These are phyloP conservation scores for Schrenkiella parvula DNA, from an alignment of 345 rosid genomes.

Conservation along the genomic window DNA sequence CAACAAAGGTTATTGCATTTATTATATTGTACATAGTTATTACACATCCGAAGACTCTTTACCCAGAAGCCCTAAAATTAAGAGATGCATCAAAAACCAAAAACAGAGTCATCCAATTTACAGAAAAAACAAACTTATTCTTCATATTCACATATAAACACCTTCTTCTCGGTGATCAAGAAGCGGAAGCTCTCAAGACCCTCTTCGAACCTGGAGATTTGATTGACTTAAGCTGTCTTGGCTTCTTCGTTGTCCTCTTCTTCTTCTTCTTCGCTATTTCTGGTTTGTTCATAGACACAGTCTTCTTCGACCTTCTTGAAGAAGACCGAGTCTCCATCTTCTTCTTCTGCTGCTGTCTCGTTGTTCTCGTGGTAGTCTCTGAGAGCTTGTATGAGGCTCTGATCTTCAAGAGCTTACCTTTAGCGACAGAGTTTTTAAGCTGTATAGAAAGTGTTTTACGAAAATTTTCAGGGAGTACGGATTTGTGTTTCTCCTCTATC, in stretches of 20 bases:
- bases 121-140: neutral
- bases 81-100: neutral
- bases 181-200: conserved; percentile 42
- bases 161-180: neutral
- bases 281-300: conserved; percentile 26
- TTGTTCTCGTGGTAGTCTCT: conserved; percentile 29
- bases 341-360: neutral
- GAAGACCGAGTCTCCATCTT: conserved; percentile 15
- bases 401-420: conserved; percentile 70
- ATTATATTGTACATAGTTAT: neutral
- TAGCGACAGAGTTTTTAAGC: conserved; percentile 59
- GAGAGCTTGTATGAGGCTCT: conserved; percentile 79
- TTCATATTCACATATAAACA: neutral
- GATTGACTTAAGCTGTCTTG: conserved; percentile 28
- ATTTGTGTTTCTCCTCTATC: conserved; percentile 75
- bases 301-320: conserved; percentile 10
- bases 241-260: conserved; percentile 36
- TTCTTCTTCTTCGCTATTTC: conserved; percentile 31
- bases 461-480: conserved; percentile 60
- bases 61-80: neutral
- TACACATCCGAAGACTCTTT: neutral
- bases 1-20: neutral
- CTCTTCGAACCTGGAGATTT: conserved; percentile 33
- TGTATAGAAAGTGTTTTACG: conserved; percentile 62
- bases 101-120: conserved; percentile 5